Evolutionary conservation across 768 basidiomycete species (phyloP), one percentile per base, ranked within the genome.

Genomic region (Suillus weaverae): DNA sequence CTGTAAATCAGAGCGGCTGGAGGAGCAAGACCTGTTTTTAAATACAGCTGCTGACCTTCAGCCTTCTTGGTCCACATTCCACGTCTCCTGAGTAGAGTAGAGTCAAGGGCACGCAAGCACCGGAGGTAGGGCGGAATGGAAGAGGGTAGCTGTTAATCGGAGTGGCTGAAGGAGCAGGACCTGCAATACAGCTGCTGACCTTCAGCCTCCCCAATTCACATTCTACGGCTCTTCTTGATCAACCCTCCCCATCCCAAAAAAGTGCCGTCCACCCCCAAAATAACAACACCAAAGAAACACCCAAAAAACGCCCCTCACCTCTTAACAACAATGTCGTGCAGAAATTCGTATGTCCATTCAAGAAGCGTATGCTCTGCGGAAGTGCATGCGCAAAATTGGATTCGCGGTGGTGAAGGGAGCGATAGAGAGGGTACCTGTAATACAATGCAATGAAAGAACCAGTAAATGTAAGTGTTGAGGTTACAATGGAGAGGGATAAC

Each of bases 331-430:
- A 79, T 0, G 91, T 92, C 1, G 94, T 96, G 67, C 92, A 93
- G 74, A 94, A 95, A 71, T 89, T 91, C 14, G 90, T 92, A 70
- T 97, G 95, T 0, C 92, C 94, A 50, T 81, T 85, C 66, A 96
- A 81, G 82, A 96, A 90, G 22, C 88, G 80, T 60, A 95, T 81
- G 22, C 81, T 83, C 74, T 95, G 94, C 0, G 94, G 90, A 1
- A 92, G 79, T 1, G 84, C 94, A 64, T 88, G 78, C 60, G 82
- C 78, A 81, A 95, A 92, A 78, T 96, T 96, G 46, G 85, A 86
- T 77, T 97, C 94, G 51, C 93, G 89, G 74, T 92, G 89, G 70
- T 94, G 91, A 14, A 95, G 81, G 20, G 89, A 87, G 46, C 89
- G 87, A 73, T 94, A 96, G 9, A 95, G 76, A 0, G 88, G 84